Base-by-base conservation (phyloP, 805 yeast species). In the Maudiozyma serrabonitensis region DNA sequence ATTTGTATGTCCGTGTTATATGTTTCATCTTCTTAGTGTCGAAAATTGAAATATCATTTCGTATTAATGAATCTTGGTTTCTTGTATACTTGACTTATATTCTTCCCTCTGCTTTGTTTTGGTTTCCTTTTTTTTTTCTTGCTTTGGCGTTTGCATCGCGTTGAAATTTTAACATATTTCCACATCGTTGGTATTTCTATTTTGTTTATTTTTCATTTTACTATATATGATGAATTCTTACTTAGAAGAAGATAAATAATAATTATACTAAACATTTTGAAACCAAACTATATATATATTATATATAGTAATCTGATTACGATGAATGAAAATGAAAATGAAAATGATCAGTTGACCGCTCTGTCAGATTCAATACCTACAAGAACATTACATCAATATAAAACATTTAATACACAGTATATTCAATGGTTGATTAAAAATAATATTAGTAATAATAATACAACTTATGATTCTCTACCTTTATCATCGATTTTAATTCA, bases 311-410 rank as follows among this genome's bases (percentile, higher is more conserved):
- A 35, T 35, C 18, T 13, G 15, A 13, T 15, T 35, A 38, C 8
- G 9, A 19, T 16, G 16, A 25, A 9, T 38, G 41, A 38, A 18
- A 38, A 16, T 12, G 18, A 12, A 11, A 38, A 5, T 15, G 16
- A 11, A 37, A 37, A 38, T 16, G 41, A 38, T n/a, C 16, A 38
- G 12, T 38, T 18, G 18, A 38, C 16, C 18, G 18, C 16, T n/a
- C 51, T 63, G n/a, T 58, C 57, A 1, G 60, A 59, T 16, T 48
- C 64, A 4, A 41, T 61, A 32, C 52, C 64, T 1, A 59, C 64
- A 34, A 54, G 60, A 34, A 57, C 63, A 6, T 54, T 60, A 8
- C 60, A 59, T 47, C 63, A 62, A 50, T 64, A 61, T 52, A 59
- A 58, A 49, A 54, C 61, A 23, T 61, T 59, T 50, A 54, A 59